A percentile compares a stretch with the other conserved stretches of the same genome.
Conservation (phyloP, 164 flowering plant genomes). For the Vitis amurensis region DNA sequence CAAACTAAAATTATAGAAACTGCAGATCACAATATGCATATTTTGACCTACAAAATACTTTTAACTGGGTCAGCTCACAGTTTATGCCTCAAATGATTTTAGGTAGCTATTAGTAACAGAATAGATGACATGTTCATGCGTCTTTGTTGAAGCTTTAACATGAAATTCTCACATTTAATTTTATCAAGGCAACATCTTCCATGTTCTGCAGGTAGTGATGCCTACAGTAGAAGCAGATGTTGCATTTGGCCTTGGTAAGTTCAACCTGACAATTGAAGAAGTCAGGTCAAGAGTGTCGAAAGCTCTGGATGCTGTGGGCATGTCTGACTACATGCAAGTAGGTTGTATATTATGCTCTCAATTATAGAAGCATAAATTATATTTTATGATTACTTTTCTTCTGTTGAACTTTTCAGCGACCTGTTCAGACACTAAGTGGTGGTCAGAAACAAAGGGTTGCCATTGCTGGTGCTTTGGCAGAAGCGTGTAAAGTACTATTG, state of each 20-base stretch:
- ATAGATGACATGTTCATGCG: no score
- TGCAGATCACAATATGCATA: no score
- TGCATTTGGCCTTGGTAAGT: constrained; percentile 92
- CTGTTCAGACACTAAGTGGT: constrained; percentile 95
- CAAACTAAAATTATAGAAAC: no score
- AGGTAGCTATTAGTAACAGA: no score
- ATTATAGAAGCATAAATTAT: neutral
- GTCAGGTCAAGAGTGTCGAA: constrained; percentile 59
- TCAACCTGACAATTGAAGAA: constrained; percentile 54
- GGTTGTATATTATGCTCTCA: constrained; percentile 7
- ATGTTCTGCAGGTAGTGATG: constrained; percentile 82
- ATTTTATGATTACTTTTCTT: neutral
- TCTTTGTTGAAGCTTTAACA: no score
- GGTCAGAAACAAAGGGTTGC: constrained; percentile 99
- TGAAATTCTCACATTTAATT: neutral
- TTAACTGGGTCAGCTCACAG: no score
- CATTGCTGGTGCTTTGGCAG: constrained; percentile 94
- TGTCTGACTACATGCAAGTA: constrained; percentile 71
- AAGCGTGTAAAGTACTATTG: constrained; percentile 78
- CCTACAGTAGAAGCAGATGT: constrained; percentile 97
- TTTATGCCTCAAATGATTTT: no score
- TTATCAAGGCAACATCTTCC: neutral
- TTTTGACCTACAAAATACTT: no score
- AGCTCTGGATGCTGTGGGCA: constrained; percentile 80
- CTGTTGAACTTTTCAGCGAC: constrained; percentile 51